Conservation (phyloP, 768 basidiomycete species). For the Mycena metata region DNA sequence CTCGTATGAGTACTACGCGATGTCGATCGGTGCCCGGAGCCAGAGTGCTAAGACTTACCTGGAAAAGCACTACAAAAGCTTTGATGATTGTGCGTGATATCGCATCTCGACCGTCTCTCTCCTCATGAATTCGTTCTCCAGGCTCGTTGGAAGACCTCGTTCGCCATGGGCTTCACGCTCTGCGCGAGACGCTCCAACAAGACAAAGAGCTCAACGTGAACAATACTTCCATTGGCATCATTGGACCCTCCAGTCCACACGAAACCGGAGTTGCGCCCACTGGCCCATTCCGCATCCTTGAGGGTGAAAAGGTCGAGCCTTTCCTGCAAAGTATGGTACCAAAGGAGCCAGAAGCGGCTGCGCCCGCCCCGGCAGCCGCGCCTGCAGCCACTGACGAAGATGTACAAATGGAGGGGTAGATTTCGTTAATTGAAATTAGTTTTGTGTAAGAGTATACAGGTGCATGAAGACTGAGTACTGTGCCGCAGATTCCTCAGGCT, state of each 20-base stretch:
- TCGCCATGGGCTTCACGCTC: slow-evolving; percentile 92
- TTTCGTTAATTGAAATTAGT: slow-evolving; percentile 39
- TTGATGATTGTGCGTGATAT: slow-evolving; percentile 79
- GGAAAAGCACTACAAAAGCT: slow-evolving; percentile 93
- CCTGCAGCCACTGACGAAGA: slow-evolving; percentile 72
- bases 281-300: slow-evolving; percentile 87
- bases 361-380: slow-evolving; percentile 53
- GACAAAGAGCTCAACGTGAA: slow-evolving; percentile 95
- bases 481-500: neutral
- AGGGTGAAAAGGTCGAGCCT: slow-evolving; percentile 80
- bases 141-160: slow-evolving; percentile 90
- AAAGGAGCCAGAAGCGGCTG: slow-evolving; percentile 66
- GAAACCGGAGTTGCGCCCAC: slow-evolving; percentile 66
- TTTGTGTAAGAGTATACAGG: slow-evolving; percentile 21
- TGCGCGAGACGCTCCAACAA: slow-evolving; percentile 97
- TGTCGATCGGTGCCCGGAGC: slow-evolving; percentile 98
- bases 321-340: slow-evolving; percentile 86
- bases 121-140: slow-evolving; percentile 9
- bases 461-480: neutral
- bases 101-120: slow-evolving; percentile 5
- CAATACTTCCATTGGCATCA: slow-evolving; percentile 96
- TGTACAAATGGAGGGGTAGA: slow-evolving; percentile 88
- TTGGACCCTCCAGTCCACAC: slow-evolving; percentile 77
- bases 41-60: slow-evolving; percentile 99
- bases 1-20: slow-evolving; percentile 97